Evolutionary conservation across 495 filamentous ascomycete species (phyloP), one percentile per base, ranked within the genome.

Genomic region (Penicillium egyptiacum): DNA sequence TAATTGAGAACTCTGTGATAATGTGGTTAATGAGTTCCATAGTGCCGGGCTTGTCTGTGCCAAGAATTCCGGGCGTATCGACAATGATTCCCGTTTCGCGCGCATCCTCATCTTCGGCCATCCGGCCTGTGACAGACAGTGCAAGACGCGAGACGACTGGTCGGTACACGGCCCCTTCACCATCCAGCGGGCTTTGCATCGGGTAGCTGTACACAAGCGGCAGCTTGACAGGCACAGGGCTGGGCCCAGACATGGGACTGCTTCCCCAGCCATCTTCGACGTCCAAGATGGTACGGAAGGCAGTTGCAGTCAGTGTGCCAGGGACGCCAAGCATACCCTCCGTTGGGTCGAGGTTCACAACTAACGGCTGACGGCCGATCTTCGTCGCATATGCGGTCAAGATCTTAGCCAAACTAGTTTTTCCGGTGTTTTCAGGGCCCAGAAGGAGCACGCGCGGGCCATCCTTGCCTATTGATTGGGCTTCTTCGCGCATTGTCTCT

Each of bases 191-290:
- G 57, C 77, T 87, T 40, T 83, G 78, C 52, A 89, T 76, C 10
- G 92, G 92, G 71, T 91, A 92, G 63, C 89, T 89, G 64, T 96
- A 97, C n/a, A 92, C 90, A 53, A 98, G 72, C 19, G 95, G 95
- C 61, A 94, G 74, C 75, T 96, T 98, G 23, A 96, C 89, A 1
- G 94, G 91, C 16, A 94, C 83, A 12, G 85, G 81, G 58, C 87
- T 94, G 7, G 95, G 92, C 3, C 92, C 93, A 55, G 86, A 93
- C 61, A 91, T 96, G 1, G 94, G 92, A 66, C 88, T 92, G 66
- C 80, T 90, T 37, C 95, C 95, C 83, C 91, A 96, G 4, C 92
- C 92, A 50, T 94, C 88, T 64, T 91, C 90, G 1, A 96, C 82
- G 68, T 97, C 92, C 65, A 99, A 82, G 66, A 96, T 85, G 0